Evolutionary conservation across 805 yeast genomes (phyloP).

Genomic region (Yarrowia sp.): DNA sequence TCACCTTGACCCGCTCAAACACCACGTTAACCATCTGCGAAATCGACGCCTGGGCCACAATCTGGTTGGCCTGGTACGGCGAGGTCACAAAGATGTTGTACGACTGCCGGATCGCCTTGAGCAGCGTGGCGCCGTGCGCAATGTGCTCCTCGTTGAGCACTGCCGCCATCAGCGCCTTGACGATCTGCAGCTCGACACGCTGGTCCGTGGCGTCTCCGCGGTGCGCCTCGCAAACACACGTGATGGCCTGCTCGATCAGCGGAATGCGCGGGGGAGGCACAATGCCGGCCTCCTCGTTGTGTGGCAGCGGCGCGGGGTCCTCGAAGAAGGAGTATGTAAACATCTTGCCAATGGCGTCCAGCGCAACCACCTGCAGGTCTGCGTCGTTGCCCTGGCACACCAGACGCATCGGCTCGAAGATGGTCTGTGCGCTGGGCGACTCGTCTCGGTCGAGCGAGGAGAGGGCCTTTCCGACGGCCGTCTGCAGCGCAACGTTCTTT

Average conservation of each 20-base stretch:
- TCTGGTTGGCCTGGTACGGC: conserved; percentile 76
- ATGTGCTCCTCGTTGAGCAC: conserved; percentile 75
- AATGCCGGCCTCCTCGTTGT: conserved; percentile 44
- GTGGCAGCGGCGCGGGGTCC: conserved; percentile 37
- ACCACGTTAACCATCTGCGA: conserved; percentile 86
- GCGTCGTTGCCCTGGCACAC: conserved; percentile 67
- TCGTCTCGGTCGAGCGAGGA: conserved; percentile 32
- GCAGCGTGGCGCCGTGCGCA: conserved; percentile 83
- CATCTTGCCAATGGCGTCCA: conserved; percentile 83
- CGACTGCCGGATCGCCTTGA: conserved; percentile 89
- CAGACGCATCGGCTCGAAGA: conserved; percentile 75
- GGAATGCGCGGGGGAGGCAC: conserved; percentile 55
- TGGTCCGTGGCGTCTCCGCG: conserved; percentile 92
- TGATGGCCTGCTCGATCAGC: conserved; percentile 77
- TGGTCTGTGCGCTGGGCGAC: conserved; percentile 48
- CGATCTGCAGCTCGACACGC: conserved; percentile 84
- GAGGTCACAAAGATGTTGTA: conserved; percentile 90
- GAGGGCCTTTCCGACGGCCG: conserved; percentile 40
- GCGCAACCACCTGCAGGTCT: conserved; percentile 67
- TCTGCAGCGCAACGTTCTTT: conserved; percentile 44
- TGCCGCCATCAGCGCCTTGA: conserved; percentile 86
- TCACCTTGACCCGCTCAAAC: conserved; percentile 64
- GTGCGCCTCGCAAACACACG: conserved; percentile 78
- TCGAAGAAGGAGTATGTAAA: conserved; percentile 81
- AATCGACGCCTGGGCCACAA: conserved; percentile 90